Evolutionary conservation across 352 stramenopile species (phyloP), one percentile per base, ranked within the genome.

Genomic region (Phytophthora niederhauseri): DNA sequence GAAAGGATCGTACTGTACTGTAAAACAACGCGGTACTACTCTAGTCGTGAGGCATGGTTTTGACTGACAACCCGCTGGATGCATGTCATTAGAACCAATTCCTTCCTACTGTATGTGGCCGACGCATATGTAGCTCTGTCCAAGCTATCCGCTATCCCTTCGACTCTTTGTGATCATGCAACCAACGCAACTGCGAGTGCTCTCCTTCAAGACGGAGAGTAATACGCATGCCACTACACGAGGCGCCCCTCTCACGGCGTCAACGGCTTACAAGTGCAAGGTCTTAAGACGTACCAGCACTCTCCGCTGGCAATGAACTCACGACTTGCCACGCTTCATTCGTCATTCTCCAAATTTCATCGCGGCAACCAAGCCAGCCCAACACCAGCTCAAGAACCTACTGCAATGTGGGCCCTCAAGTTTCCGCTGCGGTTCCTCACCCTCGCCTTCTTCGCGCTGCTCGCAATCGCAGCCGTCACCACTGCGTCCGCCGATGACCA

Each of bases 291-390:
- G 36, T 43, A 4, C 11, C 9, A 43, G 36, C 11, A 43, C 17
- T 46, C 38, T 46, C 14, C 14, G 34, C 34, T 6, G 11, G 11
- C 11, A 41, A 17, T 41, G 34, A 17, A 14, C 34, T 41, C 34
- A 1, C 28, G 6, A 34, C 28, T 9, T 9, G 28, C 28, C 28
- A 0, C 38, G 38, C 12, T 46, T 6, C 12, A 46, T 11, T 46
- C 19, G 17, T 62, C 56, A 62, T 26, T 62, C 45, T 15, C 3
- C 56, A 53, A 62, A 20, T 52, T 62, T 5, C 54, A 26, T 51
- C 24, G 22, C 19, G 14, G 12, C 38, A 46, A 24, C 11, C 38
- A 20, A 19, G 0, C 9, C 30, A 28, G 15, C 20, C 7, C 48
- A 45, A 38, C 22, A 7, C 14, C 38, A n/a, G 6, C 38, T 6